Evolutionary conservation across 768 basidiomycete genomes (phyloP).

Genomic region (Gautieria morchelliformis): DNA sequence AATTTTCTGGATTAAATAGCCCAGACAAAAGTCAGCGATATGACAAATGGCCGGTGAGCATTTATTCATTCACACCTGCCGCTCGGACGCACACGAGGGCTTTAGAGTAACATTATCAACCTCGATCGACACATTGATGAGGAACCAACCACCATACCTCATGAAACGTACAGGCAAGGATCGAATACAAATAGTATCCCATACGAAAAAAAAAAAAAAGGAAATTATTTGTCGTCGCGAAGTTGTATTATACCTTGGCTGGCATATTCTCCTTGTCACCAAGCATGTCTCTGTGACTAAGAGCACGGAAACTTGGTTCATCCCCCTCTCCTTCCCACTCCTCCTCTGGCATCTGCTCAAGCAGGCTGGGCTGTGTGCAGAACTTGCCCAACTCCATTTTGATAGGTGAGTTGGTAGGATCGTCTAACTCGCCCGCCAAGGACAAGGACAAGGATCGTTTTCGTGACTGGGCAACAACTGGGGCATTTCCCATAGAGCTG

Average conservation of each 20-base stretch:
- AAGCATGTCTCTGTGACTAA: conserved; percentile 19
- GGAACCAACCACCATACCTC: too few species aligned
- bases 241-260: background rate
- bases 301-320: conserved; percentile 42
- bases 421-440: conserved; percentile 16
- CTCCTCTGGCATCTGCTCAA: conserved; percentile 54
- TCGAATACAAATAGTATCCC: background rate
- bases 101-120: too few species aligned
- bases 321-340: conserved; percentile 32
- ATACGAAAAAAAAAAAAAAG: background rate
- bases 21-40: too few species aligned
- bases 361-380: conserved; percentile 35
- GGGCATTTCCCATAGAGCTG: conserved; percentile 10
- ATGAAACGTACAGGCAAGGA: background rate
- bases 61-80: too few species aligned
- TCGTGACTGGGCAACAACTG: background rate
- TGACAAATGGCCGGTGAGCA: too few species aligned
- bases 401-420: conserved; percentile 41
- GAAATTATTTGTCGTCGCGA: background rate
- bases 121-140: too few species aligned
- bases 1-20: too few species aligned
- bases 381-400: conserved; percentile 29
- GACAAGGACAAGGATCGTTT: conserved; percentile 5
- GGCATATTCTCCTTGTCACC: conserved; percentile 21
- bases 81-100: too few species aligned